Evolutionary conservation across 371 early-diverging fungal species (phyloP).

Genomic region (Conidiobolus coronatus): DNA sequence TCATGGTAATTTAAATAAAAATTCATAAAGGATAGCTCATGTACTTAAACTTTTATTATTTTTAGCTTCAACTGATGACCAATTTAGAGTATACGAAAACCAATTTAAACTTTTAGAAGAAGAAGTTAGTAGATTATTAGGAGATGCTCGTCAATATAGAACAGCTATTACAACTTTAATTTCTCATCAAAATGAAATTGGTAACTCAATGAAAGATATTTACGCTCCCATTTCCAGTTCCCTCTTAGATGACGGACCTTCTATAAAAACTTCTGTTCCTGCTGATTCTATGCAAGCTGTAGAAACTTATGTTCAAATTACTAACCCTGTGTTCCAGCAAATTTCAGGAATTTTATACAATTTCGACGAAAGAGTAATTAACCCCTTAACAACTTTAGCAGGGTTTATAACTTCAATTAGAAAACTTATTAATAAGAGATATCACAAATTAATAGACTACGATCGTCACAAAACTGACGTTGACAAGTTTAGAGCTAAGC

Average conservation of each 20-base stretch:
- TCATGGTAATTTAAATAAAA: background rate
- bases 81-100: background rate
- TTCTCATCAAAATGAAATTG: too few species aligned
- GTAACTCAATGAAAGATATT: too few species aligned
- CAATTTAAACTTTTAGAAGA: background rate
- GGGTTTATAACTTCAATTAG: background rate
- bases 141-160: background rate
- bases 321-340: too few species aligned
- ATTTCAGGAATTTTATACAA: too few species aligned
- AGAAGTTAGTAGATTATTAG: background rate
- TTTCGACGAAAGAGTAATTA: background rate
- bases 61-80: conserved; percentile 1
- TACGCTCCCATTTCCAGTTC: too few species aligned
- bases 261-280: too few species aligned
- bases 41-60: too few species aligned
- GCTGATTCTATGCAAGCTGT: too few species aligned
- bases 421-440: conserved; percentile 1
- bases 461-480: background rate
- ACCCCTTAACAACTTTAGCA: background rate
- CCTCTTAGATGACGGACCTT: too few species aligned
- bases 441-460: conserved; percentile 2
- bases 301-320: too few species aligned
- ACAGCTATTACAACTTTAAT: too few species aligned
- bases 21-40: too few species aligned
- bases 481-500: background rate